phyloP scores from a whole-genome alignment of 192 early-diverging fungal genomes.

The Rhizophagus sp. region DNA sequence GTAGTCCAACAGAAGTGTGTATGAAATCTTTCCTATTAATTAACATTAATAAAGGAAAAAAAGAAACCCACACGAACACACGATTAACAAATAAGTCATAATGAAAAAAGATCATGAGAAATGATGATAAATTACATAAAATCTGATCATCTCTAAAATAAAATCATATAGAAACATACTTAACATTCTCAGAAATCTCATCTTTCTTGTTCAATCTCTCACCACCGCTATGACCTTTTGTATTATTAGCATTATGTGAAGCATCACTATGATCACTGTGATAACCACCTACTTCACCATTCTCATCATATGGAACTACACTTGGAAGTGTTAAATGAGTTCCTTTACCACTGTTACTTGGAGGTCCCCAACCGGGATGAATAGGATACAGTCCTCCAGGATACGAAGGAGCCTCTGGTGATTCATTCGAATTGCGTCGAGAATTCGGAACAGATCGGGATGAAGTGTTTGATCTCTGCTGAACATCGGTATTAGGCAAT shows the following conservation, averaged over 20 bases:
- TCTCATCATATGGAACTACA: slow-evolving; percentile 35
- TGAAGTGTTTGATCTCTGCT: neutral
- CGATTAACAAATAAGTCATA: neutral
- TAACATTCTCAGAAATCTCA: slow-evolving; percentile 33
- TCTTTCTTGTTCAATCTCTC: slow-evolving; percentile 43
- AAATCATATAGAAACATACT: slow-evolving; percentile 22
- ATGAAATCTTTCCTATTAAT: slow-evolving; percentile 16
- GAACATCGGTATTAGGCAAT: slow-evolving; percentile 17
- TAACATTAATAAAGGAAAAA: slow-evolving; percentile 15
- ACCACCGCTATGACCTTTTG: slow-evolving; percentile 36
- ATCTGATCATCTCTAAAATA: neutral
- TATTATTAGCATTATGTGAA: slow-evolving; percentile 27
- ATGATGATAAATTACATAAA: neutral
- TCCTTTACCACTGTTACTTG: slow-evolving; percentile 33
- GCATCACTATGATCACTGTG: slow-evolving; percentile 42
- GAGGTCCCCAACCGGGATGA: slow-evolving; percentile 29
- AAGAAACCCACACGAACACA: neutral
- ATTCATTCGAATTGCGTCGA: slow-evolving; percentile 71
- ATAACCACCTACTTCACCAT: slow-evolving; percentile 32
- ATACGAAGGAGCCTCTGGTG: slow-evolving; percentile 36
- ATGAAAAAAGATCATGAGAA: neutral
- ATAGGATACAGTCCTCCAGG: slow-evolving; percentile 45
- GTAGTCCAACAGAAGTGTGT: neutral
- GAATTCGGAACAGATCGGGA: slow-evolving; percentile 67
- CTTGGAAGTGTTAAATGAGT: slow-evolving; percentile 33